A percentile compares a stretch with the other conserved stretches of the same genome.
These are phyloP conservation scores for Perkinsus olseni DNA, from an alignment of 169 alveolate genomes.

Conservation along the genomic window DNA sequence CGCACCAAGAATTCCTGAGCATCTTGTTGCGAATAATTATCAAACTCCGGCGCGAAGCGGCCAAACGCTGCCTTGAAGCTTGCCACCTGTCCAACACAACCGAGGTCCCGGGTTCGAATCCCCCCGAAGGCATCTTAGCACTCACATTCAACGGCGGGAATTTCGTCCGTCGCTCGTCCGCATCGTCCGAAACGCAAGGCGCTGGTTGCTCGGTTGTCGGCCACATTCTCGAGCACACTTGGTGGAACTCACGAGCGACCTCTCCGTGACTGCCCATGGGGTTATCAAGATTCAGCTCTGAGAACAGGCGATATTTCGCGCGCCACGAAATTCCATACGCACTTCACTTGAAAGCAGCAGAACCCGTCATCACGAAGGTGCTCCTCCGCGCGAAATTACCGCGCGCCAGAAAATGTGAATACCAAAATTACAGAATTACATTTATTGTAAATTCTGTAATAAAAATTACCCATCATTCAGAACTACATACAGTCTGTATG, in stretches of 20 bases:
- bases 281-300: background rate
- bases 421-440: no score
- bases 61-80: background rate
- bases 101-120: no score
- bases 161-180: background rate
- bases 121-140: background rate
- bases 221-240: background rate
- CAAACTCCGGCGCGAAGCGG: background rate
- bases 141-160: background rate
- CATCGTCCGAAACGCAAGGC: background rate
- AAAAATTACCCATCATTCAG: no score
- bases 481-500: no score
- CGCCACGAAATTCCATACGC: no score
- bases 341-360: no score
- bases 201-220: background rate
- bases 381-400: no score
- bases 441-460: no score
- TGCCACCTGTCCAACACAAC: background rate
- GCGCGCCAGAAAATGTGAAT: no score
- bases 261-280: background rate
- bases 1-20: background rate
- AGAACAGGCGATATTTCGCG: no score
- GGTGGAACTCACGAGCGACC: background rate
- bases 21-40: background rate
- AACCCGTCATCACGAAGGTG: no score